A percentile compares a stretch with the other conserved stretches of the same genome.
phyloP scores from a whole-genome alignment of 2,329 filamentous ascomycete genomes.

The Microcyclosporella mali region DNA sequence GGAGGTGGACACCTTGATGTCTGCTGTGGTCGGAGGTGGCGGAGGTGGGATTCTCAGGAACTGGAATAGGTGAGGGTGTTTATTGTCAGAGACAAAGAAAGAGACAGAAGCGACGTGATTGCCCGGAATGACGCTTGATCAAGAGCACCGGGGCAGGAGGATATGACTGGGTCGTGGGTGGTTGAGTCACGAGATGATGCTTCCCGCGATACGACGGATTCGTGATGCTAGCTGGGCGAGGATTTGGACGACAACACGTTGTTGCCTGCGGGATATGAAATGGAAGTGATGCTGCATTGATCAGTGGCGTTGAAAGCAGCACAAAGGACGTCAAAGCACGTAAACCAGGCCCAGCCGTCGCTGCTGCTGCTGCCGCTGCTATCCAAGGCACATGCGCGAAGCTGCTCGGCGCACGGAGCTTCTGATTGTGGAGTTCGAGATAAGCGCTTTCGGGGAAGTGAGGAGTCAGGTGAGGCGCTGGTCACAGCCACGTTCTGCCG shows the following conservation, averaged over 20 bases:
- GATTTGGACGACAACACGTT: background rate
- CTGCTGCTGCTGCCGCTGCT: no score
- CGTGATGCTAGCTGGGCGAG: background rate
- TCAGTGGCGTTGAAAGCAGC: no score
- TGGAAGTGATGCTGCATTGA: background rate
- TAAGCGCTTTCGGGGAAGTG: no score
- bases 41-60: slow-evolving; percentile 3
- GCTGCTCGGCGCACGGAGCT: no score
- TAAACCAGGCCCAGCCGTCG: no score
- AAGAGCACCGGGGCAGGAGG: background rate
- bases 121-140: slow-evolving; percentile 8
- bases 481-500: no score
- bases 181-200: slow-evolving; percentile 13
- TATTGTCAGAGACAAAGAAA: slow-evolving; percentile 13
- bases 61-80: slow-evolving; percentile 1
- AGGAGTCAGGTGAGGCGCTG: no score
- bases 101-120: slow-evolving; percentile 13
- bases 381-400: no score
- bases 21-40: slow-evolving; percentile 5
- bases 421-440: no score
- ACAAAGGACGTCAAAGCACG: no score
- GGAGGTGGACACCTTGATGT: slow-evolving; percentile 22
- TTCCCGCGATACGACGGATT: slow-evolving; percentile 3
- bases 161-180: slow-evolving; percentile 2
- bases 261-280: background rate